Evolutionary conservation across 495 filamentous ascomycete genomes (phyloP), one percentile per base, ranked within the genome.

Genomic region (Neurospora intermedia): DNA sequence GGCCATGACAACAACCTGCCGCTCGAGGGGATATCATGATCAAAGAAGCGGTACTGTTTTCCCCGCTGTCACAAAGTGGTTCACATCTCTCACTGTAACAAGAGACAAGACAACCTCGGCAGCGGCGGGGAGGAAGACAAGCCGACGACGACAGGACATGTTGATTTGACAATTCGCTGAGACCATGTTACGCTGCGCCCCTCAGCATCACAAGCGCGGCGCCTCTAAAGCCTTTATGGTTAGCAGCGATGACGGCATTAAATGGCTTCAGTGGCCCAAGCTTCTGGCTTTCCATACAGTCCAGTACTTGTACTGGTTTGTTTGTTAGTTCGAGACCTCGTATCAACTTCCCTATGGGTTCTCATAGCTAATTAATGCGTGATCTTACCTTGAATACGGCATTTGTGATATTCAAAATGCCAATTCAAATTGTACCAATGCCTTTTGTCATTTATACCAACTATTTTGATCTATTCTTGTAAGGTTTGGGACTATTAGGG

Each of bases 21-120:
- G 41, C 35, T 38, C 74, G 74, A 39, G 62, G 8, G 18, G 71
- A 74, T 71, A 54, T 74, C 79, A 82, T 80, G 69, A 46, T 38
- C 35, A 54, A 38, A 23, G n/a, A 31, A 38, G 43, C 15, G n/a
- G 18, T 66, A 38, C 54, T 66, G 54, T 66, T 66, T 66, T 66
- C 11, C 54, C 54, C 54, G 54, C 54, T 66, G 54, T 66, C 2
- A 35, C 27, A 38, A 35, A 31, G 16, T 9, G 13, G 0, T 66
- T 15, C 6, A 66, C 54, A 66, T 66, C 15, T 66, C 54, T 62
- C 15, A 35, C 54, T 35, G 13, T 7, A 31, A 62, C 54, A 16
- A 13, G 54, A 31, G 46, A 54, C 46, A 54, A 54, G 46, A 16
- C 54, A 38, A 66, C 54, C 23, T 62, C 23, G 54, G 54, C 54